phyloP scores from a whole-genome alignment of 2,329 filamentous ascomycete species.

The Xylaria sp. region DNA sequence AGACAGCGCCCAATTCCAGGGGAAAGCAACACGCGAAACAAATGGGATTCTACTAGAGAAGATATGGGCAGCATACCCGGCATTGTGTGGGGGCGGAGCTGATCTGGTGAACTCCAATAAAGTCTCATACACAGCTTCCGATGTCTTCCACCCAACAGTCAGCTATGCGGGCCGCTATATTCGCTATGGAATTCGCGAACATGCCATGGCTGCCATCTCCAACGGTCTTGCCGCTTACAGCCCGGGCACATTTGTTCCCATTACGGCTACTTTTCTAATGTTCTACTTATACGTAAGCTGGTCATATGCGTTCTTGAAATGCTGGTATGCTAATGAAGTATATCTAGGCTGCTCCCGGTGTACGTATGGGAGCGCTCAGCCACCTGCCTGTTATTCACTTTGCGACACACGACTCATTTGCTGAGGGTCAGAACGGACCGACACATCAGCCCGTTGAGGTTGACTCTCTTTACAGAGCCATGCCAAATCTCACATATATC shows the following conservation, averaged over 20 bases:
- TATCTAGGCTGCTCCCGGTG: conserved; percentile 59
- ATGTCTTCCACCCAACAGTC: background rate
- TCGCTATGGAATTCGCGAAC: conserved; percentile 53
- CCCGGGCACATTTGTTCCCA: conserved; percentile 65
- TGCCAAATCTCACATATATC: conserved; percentile 71
- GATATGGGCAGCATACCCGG: background rate
- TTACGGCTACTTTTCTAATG: conserved; percentile 72
- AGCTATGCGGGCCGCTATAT: conserved; percentile 55
- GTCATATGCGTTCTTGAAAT: background rate
- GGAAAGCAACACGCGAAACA: conserved; percentile 15
- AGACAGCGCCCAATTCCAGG: conserved; percentile 7
- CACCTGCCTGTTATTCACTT: conserved; percentile 67
- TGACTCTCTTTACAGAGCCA: conserved; percentile 67
- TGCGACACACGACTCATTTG: conserved; percentile 71
- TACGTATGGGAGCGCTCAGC: conserved; percentile 70
- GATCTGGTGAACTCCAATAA: conserved; percentile 9
- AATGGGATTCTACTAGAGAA: conserved; percentile 10
- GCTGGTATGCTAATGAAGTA: background rate
- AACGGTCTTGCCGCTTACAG: conserved; percentile 70
- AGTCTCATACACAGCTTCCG: conserved; percentile 3
- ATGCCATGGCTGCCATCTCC: conserved; percentile 68
- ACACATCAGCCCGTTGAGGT: conserved; percentile 72
- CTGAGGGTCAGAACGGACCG: conserved; percentile 69
- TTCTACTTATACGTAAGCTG: conserved; percentile 59
- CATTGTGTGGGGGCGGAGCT: conserved; percentile 6